Percentiles rank a stretch among this genome's conserved stretches.
Conservation (phyloP, 305 asterid species). For the Euphrasia arctica region DNA sequence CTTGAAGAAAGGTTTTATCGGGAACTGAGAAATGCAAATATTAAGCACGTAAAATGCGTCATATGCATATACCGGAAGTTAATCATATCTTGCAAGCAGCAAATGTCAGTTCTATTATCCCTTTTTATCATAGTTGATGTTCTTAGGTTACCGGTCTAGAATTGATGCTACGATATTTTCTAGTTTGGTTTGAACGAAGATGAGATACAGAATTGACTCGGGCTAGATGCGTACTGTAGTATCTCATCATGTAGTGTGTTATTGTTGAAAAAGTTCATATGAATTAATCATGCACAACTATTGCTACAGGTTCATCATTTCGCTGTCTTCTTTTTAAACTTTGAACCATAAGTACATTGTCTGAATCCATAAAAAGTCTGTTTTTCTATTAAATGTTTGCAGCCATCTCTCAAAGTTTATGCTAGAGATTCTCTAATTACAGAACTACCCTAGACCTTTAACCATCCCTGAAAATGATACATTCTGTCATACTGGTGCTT, state of each 20-base stretch:
- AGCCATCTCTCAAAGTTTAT: neutral
- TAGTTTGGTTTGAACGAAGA: slow-evolving; percentile 18
- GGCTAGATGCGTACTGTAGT: neutral
- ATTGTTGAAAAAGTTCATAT: slow-evolving; percentile 3
- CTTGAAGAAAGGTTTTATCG: slow-evolving; percentile 79
- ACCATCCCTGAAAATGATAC: slow-evolving; percentile 10
- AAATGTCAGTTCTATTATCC: slow-evolving; percentile 60
- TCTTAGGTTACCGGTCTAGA: slow-evolving; percentile 16
- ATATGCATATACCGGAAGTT: slow-evolving; percentile 72
- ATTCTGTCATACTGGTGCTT: slow-evolving; percentile 13
- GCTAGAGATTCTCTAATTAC: neutral
- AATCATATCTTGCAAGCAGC: slow-evolving; percentile 63
- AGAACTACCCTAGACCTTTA: slow-evolving; percentile 15
- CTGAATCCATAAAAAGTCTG: neutral
- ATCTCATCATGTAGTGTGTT: slow-evolving; percentile 18
- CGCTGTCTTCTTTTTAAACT: neutral
- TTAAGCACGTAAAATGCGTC: slow-evolving; percentile 57
- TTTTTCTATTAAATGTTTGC: neutral
- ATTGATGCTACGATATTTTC: too few species aligned
- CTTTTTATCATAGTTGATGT: slow-evolving; percentile 19
- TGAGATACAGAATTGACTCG: slow-evolving; percentile 19
- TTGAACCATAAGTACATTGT: neutral
- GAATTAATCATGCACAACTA: slow-evolving; percentile 14
- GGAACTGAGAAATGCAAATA: slow-evolving; percentile 64
- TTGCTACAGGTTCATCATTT: slow-evolving; percentile 14